Conservation (phyloP, 169 alveolate species). For the Amoebophrya sp. region DNA sequence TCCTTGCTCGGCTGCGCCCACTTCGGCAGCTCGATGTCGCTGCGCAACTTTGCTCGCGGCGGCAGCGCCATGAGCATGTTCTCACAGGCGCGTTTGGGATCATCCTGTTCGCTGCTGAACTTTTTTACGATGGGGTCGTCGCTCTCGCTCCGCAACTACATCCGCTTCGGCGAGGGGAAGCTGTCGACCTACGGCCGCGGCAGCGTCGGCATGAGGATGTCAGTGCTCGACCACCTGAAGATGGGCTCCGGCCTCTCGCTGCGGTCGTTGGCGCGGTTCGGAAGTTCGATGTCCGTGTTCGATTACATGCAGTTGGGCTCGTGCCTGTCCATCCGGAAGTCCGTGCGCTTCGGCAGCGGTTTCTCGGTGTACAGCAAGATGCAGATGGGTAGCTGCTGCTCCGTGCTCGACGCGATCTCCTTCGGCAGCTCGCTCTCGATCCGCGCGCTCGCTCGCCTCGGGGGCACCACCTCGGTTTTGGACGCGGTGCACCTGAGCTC, state of each 20-base stretch:
- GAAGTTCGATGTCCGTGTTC: not conserved
- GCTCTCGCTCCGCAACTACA: not conserved
- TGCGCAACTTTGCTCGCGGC: not conserved
- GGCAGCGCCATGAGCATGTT: not conserved
- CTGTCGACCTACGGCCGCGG: not conserved
- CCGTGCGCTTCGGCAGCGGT: not conserved
- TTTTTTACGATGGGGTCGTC: not conserved
- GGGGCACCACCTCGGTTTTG: not conserved
- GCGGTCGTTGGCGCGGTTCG: not conserved
- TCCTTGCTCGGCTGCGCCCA: not conserved
- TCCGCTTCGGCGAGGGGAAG: not conserved
- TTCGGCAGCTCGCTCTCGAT: not conserved
- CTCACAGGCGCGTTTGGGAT: not conserved
- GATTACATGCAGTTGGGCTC: not conserved
- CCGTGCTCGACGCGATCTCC: not conserved
- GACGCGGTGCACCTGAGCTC: not conserved
- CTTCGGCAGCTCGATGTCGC: not conserved
- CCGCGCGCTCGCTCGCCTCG: not conserved
- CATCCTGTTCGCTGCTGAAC: not conserved
- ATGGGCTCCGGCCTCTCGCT: not conserved
- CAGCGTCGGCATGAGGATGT: not conserved
- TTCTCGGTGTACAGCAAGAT: not conserved
- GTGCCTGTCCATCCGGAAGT: not conserved
- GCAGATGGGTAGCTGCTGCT: not conserved
- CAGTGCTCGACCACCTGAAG: not conserved